These are phyloP conservation scores for Juglanconis oblonga DNA, from an alignment of 2,329 filamentous ascomycete genomes.

Conservation along the genomic window DNA sequence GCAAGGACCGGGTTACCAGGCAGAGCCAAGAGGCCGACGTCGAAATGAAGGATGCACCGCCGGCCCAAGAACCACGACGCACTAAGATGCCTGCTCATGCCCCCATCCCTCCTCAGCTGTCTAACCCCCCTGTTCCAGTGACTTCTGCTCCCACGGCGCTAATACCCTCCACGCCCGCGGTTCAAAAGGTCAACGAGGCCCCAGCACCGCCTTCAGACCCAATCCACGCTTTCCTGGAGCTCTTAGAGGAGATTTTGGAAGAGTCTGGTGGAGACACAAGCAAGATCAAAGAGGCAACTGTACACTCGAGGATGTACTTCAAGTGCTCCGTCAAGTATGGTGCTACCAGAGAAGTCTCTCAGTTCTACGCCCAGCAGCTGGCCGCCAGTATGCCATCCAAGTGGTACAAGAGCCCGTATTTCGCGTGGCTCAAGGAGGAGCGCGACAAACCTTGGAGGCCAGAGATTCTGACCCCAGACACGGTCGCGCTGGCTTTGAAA, in stretches of 20 bases:
- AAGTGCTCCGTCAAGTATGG: constrained; percentile 41
- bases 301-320: constrained; percentile 33
- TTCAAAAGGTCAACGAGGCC: constrained; percentile 2
- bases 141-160: not conserved
- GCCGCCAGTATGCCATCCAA: constrained; percentile 31
- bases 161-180: not conserved
- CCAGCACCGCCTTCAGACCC: constrained; percentile 16
- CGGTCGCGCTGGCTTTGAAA: constrained; percentile 22
- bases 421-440: constrained; percentile 31
- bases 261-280: constrained; percentile 29
- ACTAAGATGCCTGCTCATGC: constrained; percentile 10
- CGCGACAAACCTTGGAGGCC: constrained; percentile 27
- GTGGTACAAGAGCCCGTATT: constrained; percentile 32
- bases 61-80: constrained; percentile 21
- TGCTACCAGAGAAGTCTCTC: constrained; percentile 36
- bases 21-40: constrained; percentile 24
- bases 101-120: not conserved
- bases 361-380: constrained; percentile 43
- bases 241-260: constrained; percentile 25
- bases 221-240: constrained; percentile 12
- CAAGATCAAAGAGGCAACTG: constrained; percentile 25
- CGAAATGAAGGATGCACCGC: constrained; percentile 24
- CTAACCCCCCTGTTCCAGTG: not conserved
- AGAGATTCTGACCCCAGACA: constrained; percentile 23
- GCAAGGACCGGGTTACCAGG: constrained; percentile 22